Conservation (phyloP, 2,329 filamentous ascomycete species). For the Clonostachys chloroleuca region DNA sequence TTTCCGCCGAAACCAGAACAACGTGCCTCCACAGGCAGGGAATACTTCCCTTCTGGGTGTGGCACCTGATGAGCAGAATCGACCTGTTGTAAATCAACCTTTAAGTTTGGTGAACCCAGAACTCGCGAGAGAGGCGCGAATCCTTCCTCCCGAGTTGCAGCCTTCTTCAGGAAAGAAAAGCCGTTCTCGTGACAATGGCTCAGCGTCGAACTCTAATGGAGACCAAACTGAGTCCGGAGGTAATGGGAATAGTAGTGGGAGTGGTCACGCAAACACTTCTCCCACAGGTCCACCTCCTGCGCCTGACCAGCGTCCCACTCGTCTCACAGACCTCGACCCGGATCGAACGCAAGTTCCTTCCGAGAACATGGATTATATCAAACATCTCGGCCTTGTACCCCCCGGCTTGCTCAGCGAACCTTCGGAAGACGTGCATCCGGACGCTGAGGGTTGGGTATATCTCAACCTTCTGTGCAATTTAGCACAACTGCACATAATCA, state of each 20-base stretch:
- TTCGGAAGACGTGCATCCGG: constrained; percentile 47
- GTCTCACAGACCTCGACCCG: constrained; percentile 72
- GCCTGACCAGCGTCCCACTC: constrained; percentile 71
- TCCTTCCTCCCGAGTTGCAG: constrained; percentile 26
- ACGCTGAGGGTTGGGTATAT: constrained; percentile 75
- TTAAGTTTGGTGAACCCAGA: constrained; percentile 14
- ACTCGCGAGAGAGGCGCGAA: constrained; percentile 41
- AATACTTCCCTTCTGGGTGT: neutral
- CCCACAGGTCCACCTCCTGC: constrained; percentile 28
- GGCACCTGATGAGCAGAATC: neutral
- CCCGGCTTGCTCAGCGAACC: constrained; percentile 40
- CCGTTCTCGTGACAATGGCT: constrained; percentile 34
- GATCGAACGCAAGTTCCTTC: constrained; percentile 69
- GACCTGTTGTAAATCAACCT: neutral
- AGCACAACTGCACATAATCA: constrained; percentile 81
- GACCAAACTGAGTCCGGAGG: constrained; percentile 39
- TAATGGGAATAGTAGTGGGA: constrained; percentile 21
- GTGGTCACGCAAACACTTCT: constrained; percentile 29
- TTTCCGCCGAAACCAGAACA: constrained; percentile 13
- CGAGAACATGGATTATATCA: constrained; percentile 78
- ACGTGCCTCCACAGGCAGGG: constrained; percentile 27
- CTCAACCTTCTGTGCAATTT: constrained; percentile 76
- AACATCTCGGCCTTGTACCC: constrained; percentile 64
- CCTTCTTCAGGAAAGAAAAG: constrained; percentile 29
- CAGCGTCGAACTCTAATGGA: constrained; percentile 40